These are phyloP conservation scores for Cryptosporidium xiaoi DNA, from an alignment of 169 alveolate genomes.

Conservation along the genomic window DNA sequence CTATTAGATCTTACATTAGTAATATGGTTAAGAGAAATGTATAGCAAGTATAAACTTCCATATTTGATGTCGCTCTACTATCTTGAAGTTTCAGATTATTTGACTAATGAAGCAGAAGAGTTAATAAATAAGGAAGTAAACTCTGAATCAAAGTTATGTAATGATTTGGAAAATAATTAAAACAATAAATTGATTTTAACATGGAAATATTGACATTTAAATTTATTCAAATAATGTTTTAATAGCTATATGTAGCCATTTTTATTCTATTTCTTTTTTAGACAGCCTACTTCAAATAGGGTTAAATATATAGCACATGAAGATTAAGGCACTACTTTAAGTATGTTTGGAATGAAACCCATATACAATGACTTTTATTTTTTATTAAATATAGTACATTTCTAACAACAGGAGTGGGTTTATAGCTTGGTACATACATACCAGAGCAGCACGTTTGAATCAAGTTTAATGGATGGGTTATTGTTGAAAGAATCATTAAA, in stretches of 20 bases:
- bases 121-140: constrained; percentile 9
- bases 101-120: constrained; percentile 57
- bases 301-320: constrained; percentile 77
- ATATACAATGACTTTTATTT: constrained; percentile 73
- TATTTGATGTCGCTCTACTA: constrained; percentile 15
- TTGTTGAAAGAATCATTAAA: constrained; percentile 61
- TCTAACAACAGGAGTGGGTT: constrained; percentile 16
- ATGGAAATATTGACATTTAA: not conserved
- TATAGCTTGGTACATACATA: not conserved
- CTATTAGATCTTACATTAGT: constrained; percentile 48
- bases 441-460: constrained; percentile 71
- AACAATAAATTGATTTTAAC: not conserved
- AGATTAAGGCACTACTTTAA: constrained; percentile 71
- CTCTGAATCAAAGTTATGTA: not conserved
- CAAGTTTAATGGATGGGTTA: constrained; percentile 78
- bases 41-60: constrained; percentile 21
- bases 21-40: constrained; percentile 66
- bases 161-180: not conserved
- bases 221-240: not conserved
- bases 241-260: not conserved
- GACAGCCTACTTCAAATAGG: constrained; percentile 27
- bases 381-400: constrained; percentile 32
- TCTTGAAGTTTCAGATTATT: constrained; percentile 19
- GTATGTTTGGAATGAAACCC: constrained; percentile 77
- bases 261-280: too few relatives aligned